Base-by-base conservation (phyloP, 2,329 filamentous ascomycete species). In the Reticulascus tulasneorum region DNA sequence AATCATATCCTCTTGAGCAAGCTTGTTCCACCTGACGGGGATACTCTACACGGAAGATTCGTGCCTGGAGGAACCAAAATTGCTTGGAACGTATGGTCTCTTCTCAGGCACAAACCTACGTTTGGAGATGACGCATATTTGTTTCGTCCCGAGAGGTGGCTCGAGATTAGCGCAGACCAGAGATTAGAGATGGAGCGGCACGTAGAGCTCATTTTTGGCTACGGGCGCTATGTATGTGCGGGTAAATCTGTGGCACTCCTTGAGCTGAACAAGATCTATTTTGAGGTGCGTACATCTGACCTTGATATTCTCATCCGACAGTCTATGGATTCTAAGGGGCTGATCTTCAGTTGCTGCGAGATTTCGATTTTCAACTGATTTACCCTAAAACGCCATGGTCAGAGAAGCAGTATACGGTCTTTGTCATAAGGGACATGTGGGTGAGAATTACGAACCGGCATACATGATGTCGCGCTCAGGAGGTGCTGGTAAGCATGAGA, bases 81-180 rank as follows among this genome's bases (percentile, higher is more conserved):
- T 3, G 77, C 76, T 7, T 77, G 71, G 53, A 79, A 72, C 42
- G 66, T 77, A 0, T 81, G 73, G 70, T 74, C 79, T 1, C 57
- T 84, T n/a, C 77, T 82, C 46, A 68, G 73, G 0, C 63, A 73
- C 8, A 61, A 64, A 4, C 66, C 73, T 25, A 54, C 80, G 8
- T 83, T 80, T 37, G 79, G 77, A 1, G 49, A 62, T 0, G 73
- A 82, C 42, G 66, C 71, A 0, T 70, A 79, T 28, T 50, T 50
- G 0, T 84, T 73, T 48, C 55, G 71, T 5, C 78, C 79, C 0
- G 77, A 82, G 49, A 55, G 79, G n/a, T 80, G 77, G 62, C 45
- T 64, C 9, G 49, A 53, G 21, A 36, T 50, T 75, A 54, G 60
- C 66, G 42, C 62, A 64, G 36, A 25, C 1, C 41, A 37, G 22